Evolutionary conservation across 2,329 filamentous ascomycete genomes (phyloP), one percentile per base, ranked within the genome.

Genomic region (Verticillium nonalfalfae): DNA sequence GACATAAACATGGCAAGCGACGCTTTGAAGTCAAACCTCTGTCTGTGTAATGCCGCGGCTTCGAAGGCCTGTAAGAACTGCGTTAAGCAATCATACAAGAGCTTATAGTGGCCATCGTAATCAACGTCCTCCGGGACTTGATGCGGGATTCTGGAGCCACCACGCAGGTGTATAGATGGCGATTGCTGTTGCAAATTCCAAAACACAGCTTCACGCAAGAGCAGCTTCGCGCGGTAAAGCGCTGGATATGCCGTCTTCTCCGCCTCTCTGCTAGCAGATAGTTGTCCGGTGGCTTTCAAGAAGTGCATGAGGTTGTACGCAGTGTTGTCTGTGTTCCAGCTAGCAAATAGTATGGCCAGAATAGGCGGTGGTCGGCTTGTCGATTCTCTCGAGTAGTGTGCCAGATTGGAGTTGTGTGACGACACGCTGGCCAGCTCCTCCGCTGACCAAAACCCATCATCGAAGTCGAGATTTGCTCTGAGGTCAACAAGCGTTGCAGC

Each of bases 381-480:
- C 2, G 74, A 68, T 2, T 79, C 75, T 61, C 72, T 73, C 15
- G 70, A 71, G 65, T 77, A 80, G 2, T 70, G 72, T 3, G 77
- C 72, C 10, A 73, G 62, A 4, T 74, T 71, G 4, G 75, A 74
- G 56, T 78, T 78, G 1, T 71, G 65, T 34, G 74, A 73, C 11
- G 77, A 74, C 39, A 77, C 63, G 56, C 68, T 74, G 7, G 76
- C 77, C 31, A 81, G 70, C 64, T 83, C 79, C 57, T 83, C 81
- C 15, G 79, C 81, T 80, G 81, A 83, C 83, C 83, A 86, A 66
- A 86, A 85, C 1, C 76, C 76, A 65, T 86, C 83, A 36, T 81
- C 75, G 60, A 82, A 85, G 66, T 86, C 83, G 3, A 83, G 68
- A 59, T 79, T 76, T 3, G 71, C 67, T 60, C 76, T 76, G 15